Percentiles rank a stretch among this genome's conserved stretches.
These are phyloP conservation scores for Melaleuca alternifolia DNA, from an alignment of 345 rosid species.

Conservation along the genomic window DNA sequence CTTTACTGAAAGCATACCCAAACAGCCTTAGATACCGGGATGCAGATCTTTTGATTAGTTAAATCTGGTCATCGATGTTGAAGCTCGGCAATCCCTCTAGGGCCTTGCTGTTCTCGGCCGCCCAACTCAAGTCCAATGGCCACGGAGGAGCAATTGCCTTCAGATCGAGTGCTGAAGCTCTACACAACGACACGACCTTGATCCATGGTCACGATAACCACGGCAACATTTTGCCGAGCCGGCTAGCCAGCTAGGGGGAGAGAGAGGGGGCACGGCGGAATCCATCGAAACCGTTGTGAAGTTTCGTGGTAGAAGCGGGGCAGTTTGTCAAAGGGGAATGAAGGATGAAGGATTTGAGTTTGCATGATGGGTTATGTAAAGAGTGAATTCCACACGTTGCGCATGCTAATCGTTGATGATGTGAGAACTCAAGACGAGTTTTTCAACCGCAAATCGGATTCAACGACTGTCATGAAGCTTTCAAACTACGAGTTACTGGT, in stretches of 20 bases:
- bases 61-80: background rate
- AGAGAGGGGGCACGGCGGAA: no score
- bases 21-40: background rate
- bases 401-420: background rate
- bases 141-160: background rate
- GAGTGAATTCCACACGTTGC: background rate
- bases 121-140: background rate
- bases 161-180: background rate
- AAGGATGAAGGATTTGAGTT: background rate
- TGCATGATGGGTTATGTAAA: background rate
- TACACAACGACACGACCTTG: background rate
- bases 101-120: background rate
- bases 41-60: background rate
- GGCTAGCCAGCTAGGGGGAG: no score
- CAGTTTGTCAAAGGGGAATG: background rate
- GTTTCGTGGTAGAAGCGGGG: background rate
- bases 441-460: background rate
- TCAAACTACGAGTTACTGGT: background rate
- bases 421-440: background rate
- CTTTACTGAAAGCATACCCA: background rate
- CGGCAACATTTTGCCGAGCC: no score
- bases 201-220: background rate
- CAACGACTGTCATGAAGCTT: background rate
- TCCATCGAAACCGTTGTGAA: no score
- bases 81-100: background rate